Percentiles rank a stretch among this genome's conserved stretches.
phyloP scores from a whole-genome alignment of 2,329 filamentous ascomycete species.

The Pseudocercospora ulei region DNA sequence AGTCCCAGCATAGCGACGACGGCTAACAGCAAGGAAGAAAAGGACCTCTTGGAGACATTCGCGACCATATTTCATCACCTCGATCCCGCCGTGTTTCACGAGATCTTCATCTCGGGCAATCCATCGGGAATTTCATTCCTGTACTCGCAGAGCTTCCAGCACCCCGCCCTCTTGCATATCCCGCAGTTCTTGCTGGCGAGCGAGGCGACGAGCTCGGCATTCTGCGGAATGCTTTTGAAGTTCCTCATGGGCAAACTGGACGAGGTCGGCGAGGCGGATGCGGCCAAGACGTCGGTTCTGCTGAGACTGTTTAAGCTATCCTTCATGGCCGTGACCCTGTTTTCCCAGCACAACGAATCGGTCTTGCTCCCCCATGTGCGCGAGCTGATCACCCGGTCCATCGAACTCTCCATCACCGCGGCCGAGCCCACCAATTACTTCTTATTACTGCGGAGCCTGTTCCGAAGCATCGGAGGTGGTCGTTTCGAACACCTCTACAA shows the following conservation, averaged over 20 bases:
- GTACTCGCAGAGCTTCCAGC: constrained; percentile 96
- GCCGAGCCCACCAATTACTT: constrained; percentile 99
- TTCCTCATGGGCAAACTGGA: constrained; percentile 96
- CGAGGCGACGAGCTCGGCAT: constrained; percentile 92
- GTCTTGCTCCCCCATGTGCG: constrained; percentile 92
- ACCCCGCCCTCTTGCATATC: constrained; percentile 84
- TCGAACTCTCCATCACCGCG: constrained; percentile 87
- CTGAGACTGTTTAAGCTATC: constrained; percentile 92
- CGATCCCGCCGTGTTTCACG: constrained; percentile 94
- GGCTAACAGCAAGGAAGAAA: constrained; percentile 83
- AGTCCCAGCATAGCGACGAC: constrained; percentile 59
- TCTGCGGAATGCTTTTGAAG: constrained; percentile 94
- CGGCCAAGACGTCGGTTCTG: constrained; percentile 85
- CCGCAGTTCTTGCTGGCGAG: constrained; percentile 98
- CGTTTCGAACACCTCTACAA: constrained; percentile 98
- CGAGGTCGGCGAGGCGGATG: constrained; percentile 83
- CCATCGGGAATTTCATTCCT: constrained; percentile 77
- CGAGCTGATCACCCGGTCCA: constrained; percentile 93
- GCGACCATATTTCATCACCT: constrained; percentile 98
- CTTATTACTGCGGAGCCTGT: constrained; percentile 78
- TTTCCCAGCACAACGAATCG: constrained; percentile 88
- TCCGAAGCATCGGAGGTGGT: constrained; percentile 91
- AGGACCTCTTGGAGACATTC: constrained; percentile 93
- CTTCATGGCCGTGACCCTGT: constrained; percentile 98
- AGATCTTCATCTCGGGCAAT: constrained; percentile 58